Conservation (phyloP, 495 filamentous ascomycete genomes). For the Penicillium dipodomyicola region DNA sequence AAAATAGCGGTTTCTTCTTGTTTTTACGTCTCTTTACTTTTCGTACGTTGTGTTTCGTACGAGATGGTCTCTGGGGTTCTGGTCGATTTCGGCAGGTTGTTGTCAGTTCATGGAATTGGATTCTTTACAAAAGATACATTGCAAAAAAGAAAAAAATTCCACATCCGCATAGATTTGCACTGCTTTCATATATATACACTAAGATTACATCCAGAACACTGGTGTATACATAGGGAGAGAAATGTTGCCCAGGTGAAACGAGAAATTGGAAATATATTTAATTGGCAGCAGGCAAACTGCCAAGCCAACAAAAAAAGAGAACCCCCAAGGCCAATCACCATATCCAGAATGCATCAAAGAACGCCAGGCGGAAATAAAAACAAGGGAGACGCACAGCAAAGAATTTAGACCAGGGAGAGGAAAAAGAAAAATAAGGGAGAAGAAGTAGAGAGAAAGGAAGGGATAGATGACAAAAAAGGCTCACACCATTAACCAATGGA, state of each 20-base stretch:
- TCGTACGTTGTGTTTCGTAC: background rate
- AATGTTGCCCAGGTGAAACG: background rate
- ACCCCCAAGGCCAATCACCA: constrained; percentile 33
- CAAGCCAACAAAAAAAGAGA: constrained; percentile 18
- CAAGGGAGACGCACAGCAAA: constrained; percentile 24
- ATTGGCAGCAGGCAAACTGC: constrained; percentile 1
- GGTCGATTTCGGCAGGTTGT: background rate
- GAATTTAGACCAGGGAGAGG: constrained; percentile 6
- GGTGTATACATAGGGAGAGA: constrained; percentile 7
- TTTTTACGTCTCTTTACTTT: constrained; percentile 10
- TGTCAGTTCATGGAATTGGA: background rate
- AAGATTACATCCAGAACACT: constrained; percentile 15
- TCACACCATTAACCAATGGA: constrained; percentile 10
- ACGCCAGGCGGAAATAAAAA: constrained; percentile 33
- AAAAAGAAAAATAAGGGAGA: constrained; percentile 9
- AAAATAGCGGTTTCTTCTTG: constrained; percentile 26
- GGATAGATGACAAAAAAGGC: constrained; percentile 7
- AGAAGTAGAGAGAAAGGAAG: constrained; percentile 15
- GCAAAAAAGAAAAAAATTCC: too few relatives aligned
- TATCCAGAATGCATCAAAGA: constrained; percentile 40
- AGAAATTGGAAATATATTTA: constrained; percentile 22
- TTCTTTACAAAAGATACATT: background rate
- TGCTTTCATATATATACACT: constrained; percentile 9
- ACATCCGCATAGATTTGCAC: background rate
- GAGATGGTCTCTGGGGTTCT: background rate